These are phyloP conservation scores for Hypoxylon lienhwacheense DNA, from an alignment of 495 filamentous ascomycete genomes.

Conservation along the genomic window DNA sequence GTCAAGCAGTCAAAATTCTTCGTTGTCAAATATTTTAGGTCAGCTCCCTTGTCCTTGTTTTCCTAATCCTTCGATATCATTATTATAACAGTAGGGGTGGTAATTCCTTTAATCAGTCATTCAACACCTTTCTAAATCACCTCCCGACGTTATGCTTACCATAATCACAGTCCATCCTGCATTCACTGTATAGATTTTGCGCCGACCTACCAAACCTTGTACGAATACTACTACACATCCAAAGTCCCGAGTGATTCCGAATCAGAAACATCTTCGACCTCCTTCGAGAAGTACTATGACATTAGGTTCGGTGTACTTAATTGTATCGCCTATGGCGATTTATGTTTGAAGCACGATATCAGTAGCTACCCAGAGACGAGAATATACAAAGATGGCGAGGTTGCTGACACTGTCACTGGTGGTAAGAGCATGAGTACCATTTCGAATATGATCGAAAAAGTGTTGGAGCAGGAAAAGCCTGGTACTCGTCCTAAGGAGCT, in stretches of 20 bases:
- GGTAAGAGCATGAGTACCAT: constrained; percentile 62
- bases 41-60: constrained; percentile 7
- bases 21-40: constrained; percentile 56
- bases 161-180: constrained; percentile 59
- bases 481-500: constrained; percentile 68
- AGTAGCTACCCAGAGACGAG: constrained; percentile 69
- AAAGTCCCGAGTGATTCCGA: constrained; percentile 49
- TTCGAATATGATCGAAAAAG: constrained; percentile 71
- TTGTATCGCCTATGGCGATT: constrained; percentile 76
- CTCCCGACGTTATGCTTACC: constrained; percentile 11
- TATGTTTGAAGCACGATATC: constrained; percentile 68
- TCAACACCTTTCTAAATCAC: background rate
- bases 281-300: constrained; percentile 74
- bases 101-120: background rate
- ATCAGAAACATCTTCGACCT: constrained; percentile 19
- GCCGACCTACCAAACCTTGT: constrained; percentile 87
- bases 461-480: constrained; percentile 74
- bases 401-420: constrained; percentile 62
- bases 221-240: constrained; percentile 97
- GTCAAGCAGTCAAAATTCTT: constrained; percentile 46
- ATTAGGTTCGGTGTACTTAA: constrained; percentile 87
- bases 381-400: constrained; percentile 81
- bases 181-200: constrained; percentile 78
- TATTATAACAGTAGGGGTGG: too few species aligned
- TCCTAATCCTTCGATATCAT: too few species aligned